Evolutionary conservation across 176 grass and related monocot species (phyloP).

Genomic region (Ampelocalamus luodianensis): DNA sequence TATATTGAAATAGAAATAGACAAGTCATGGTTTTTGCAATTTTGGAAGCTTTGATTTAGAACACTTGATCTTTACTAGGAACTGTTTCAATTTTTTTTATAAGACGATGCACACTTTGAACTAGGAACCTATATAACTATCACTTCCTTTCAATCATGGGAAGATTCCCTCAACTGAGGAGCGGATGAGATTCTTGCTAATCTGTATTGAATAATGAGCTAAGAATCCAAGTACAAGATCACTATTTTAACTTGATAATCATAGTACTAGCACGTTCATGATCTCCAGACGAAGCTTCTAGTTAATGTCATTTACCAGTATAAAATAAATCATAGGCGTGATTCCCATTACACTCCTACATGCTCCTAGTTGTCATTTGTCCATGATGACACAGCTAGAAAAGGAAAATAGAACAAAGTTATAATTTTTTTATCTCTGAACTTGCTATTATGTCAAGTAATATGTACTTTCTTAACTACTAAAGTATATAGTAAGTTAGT

Average conservation of each 20-base stretch:
- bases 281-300: slow-evolving; percentile 30
- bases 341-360: not conserved
- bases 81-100: not conserved
- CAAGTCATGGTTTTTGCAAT: not conserved
- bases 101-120: not conserved
- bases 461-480: not conserved
- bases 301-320: not conserved
- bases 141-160: slow-evolving; percentile 14
- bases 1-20: not conserved
- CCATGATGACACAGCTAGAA: not conserved
- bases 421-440: not conserved
- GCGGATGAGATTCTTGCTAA: slow-evolving; percentile 22
- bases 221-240: slow-evolving; percentile 23
- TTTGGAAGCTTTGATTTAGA: not conserved
- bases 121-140: not conserved
- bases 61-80: not conserved
- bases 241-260: not conserved
- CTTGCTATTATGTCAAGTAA: not conserved
- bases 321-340: not conserved
- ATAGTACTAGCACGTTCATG: not conserved
- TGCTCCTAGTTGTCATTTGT: not conserved
- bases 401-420: not conserved
- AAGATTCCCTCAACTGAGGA: slow-evolving; percentile 27
- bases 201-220: not conserved
- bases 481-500: not conserved